A percentile compares a stretch with the other conserved stretches of the same genome.
Conservation (phyloP, 495 filamentous ascomycete species). For the Penicillium psychrofluorescens region DNA sequence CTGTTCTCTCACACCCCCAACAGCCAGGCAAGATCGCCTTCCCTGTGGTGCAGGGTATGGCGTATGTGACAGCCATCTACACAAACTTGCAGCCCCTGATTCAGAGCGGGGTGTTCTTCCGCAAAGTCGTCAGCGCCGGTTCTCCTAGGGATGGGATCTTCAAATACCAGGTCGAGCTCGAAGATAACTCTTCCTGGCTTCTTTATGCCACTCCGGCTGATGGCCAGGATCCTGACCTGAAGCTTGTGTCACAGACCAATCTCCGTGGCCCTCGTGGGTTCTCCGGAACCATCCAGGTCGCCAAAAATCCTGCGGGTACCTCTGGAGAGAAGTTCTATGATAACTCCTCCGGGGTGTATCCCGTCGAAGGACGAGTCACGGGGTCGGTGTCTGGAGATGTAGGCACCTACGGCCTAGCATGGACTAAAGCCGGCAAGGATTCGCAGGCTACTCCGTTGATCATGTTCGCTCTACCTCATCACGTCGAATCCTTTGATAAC, state of each 20-base stretch:
- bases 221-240: slow-evolving; percentile 39
- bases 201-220: slow-evolving; percentile 60
- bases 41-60: slow-evolving; percentile 86
- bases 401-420: slow-evolving; percentile 68
- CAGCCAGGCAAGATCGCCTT: slow-evolving; percentile 59
- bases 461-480: slow-evolving; percentile 91
- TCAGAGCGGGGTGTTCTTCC: slow-evolving; percentile 67
- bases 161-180: slow-evolving; percentile 68
- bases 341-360: slow-evolving; percentile 65
- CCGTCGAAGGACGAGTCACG: slow-evolving; percentile 52
- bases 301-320: slow-evolving; percentile 58
- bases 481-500: slow-evolving; percentile 63
- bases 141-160: slow-evolving; percentile 55
- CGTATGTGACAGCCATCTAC: slow-evolving; percentile 77
- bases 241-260: slow-evolving; percentile 35
- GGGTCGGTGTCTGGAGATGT: slow-evolving; percentile 50
- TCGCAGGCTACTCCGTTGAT: slow-evolving; percentile 42
- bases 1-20: slow-evolving; percentile 51
- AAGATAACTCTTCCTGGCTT: slow-evolving; percentile 72
- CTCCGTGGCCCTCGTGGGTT: slow-evolving; percentile 47
- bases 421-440: slow-evolving; percentile 57
- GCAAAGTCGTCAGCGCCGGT: slow-evolving; percentile 50
- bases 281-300: slow-evolving; percentile 71
- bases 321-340: slow-evolving; percentile 67
- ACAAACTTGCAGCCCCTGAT: slow-evolving; percentile 60